These are phyloP conservation scores for Serendipita sp. DNA, from an alignment of 1,284 basidiomycete species.

Conservation along the genomic window DNA sequence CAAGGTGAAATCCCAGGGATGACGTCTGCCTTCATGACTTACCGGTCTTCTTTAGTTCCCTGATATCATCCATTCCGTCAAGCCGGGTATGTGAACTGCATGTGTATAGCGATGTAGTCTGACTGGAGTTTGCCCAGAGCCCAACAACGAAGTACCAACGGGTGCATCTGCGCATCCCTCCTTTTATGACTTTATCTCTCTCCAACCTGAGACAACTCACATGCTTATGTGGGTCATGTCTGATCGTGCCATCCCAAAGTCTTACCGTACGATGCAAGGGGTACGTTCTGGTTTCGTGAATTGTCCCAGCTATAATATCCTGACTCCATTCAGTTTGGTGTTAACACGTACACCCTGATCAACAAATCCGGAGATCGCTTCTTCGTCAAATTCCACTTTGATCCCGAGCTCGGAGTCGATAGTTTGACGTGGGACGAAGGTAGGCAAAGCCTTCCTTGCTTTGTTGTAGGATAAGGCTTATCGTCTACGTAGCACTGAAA, in stretches of 20 bases:
- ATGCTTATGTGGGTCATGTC: constrained; percentile 78
- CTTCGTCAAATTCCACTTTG: constrained; percentile 80
- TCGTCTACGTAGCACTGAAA: constrained; percentile 40
- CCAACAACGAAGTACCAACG: constrained; percentile 48
- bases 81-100: constrained; percentile 15
- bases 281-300: constrained; percentile 11
- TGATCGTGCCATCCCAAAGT: constrained; percentile 67
- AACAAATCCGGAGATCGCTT: constrained; percentile 50
- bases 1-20: background rate
- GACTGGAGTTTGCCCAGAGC: constrained; percentile 39
- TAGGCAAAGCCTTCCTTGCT: background rate
- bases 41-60: constrained; percentile 67
- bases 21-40: background rate
- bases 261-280: constrained; percentile 73
- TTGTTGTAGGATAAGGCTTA: background rate
- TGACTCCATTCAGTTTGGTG: constrained; percentile 39
- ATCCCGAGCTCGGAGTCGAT: constrained; percentile 67
- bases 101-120: background rate
- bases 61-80: constrained; percentile 58
- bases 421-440: constrained; percentile 72
- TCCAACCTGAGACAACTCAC: constrained; percentile 51
- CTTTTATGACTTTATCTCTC: constrained; percentile 66
- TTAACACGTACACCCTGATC: constrained; percentile 65
- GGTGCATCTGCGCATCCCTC: constrained; percentile 20
- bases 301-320: background rate